Percentiles rank a stretch among this genome's conserved stretches.
Evolutionary conservation across 1,139 yeast species (phyloP).

Genomic region (Yamadazyma aaseri): DNA sequence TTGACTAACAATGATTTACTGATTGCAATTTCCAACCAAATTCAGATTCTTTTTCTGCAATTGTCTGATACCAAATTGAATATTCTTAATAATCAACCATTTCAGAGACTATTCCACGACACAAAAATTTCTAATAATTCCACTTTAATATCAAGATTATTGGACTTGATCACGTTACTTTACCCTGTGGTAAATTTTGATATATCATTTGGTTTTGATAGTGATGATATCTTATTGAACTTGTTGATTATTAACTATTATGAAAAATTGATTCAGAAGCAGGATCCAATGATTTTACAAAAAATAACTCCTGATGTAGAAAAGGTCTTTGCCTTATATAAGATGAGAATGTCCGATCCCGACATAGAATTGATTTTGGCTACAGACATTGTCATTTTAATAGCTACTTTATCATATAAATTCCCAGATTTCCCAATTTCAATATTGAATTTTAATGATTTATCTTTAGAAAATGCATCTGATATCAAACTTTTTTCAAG

Average conservation of each 20-base stretch:
- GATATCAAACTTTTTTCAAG: conserved; percentile 24
- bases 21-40: conserved; percentile 19
- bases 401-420: conserved; percentile 18
- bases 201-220: conserved; percentile 8
- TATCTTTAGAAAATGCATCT: conserved; percentile 14
- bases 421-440: conserved; percentile 11
- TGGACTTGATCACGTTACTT: conserved; percentile 22
- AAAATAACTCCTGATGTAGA: conserved; percentile 15
- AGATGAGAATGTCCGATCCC: conserved; percentile 12
- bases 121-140: conserved; percentile 13
- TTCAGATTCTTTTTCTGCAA: conserved; percentile 17
- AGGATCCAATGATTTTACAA: conserved; percentile 9
- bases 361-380: conserved; percentile 16
- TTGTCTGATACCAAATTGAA: conserved; percentile 2
- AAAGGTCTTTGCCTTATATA: conserved; percentile 13
- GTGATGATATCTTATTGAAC: conserved; percentile 10
- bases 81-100: conserved; percentile 9
- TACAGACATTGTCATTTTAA: conserved; percentile 19
- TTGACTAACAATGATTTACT: conserved; percentile 7
- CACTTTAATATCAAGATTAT: conserved; percentile 22
- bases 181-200: conserved; percentile 13
- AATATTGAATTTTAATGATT: conserved; percentile 8
- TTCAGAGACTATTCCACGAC: conserved; percentile 7
- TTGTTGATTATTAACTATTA: conserved; percentile 27
- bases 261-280: conserved; percentile 18